phyloP scores from a whole-genome alignment of 331 rosid species.

The Quercus lobata region DNA sequence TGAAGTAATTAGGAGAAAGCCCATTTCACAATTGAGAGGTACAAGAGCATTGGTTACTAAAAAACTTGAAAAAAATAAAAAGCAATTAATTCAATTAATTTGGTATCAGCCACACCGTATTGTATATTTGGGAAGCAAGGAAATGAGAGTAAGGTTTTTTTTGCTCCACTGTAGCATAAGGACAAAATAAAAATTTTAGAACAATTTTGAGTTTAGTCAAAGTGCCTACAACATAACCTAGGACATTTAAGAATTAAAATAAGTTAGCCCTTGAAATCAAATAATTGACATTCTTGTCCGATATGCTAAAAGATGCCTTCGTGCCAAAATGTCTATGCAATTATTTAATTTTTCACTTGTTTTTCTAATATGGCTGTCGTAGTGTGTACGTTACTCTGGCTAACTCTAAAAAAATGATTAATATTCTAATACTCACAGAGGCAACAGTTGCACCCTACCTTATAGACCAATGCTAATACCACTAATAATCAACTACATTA shows the following conservation, averaged over 20 bases:
- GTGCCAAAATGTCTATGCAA: not conserved
- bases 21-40: not conserved
- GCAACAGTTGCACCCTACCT: slow-evolving; percentile 7
- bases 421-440: slow-evolving; percentile 18
- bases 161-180: too few relatives aligned
- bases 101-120: not conserved
- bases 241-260: not conserved
- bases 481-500: not conserved
- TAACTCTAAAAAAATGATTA: not conserved
- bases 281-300: not conserved
- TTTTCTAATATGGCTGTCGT: not conserved
- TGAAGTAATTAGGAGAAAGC: not conserved
- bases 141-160: not conserved
- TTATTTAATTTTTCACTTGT: not conserved
- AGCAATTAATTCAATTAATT: not conserved
- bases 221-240: not conserved
- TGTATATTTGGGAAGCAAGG: not conserved
- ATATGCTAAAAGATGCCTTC: not conserved
- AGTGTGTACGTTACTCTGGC: not conserved
- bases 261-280: not conserved
- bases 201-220: not conserved
- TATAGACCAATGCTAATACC: not conserved
- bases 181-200: too few relatives aligned
- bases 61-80: not conserved
- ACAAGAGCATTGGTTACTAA: not conserved